Base-by-base conservation (phyloP, 768 basidiomycete species). In the Botryobasidium botryosum region DNA sequence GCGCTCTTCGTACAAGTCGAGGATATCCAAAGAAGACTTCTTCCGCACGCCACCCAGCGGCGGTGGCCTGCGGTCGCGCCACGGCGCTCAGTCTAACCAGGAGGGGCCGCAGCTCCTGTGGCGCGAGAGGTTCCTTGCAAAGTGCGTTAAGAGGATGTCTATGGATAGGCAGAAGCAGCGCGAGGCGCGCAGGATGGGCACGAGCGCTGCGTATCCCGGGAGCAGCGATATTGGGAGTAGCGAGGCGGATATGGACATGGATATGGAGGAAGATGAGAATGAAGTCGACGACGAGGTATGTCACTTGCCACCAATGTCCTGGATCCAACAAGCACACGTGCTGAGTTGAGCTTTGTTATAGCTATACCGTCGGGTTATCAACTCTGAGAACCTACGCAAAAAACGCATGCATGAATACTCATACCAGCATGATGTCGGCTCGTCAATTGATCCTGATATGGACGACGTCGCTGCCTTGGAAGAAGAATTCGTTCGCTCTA, bases 381-480 rank as follows among this genome's bases (percentile, higher is more conserved):
- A 39, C 17, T 29, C 43, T 32, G 43, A 47, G 33, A 44, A 20
- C 2, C 13, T 39, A 32, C 39, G 41, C 8, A 24, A 47, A 23
- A 31, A 20, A 32, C 46, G 43, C 32, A 27, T 13, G 29, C 20
- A 40, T 17, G 29, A 45, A 33, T 47, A 44, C 35, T 24, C 27
- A 24, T 47, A 35, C 32, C 29, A 47, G 25, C 40, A 40, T 24
- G 40, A 43, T 7, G 40, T 47, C 13, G 46, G 46, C 12, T 40
- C 39, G 3, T 47, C 46, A 10, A 42, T 47, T 31, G 46, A 47
- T 29, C 46, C 46, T n/a, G 46, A 47, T 18, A 29, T 31, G 6
- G 46, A 47, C n/a, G 46, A 47, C 18, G n/a, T 47, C 15, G 39
- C 27, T 3, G 40, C 29, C 13, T 47, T 27, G 46, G 46, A 47